phyloP scores from a whole-genome alignment of 768 basidiomycete genomes.

The Harrya chromipes region DNA sequence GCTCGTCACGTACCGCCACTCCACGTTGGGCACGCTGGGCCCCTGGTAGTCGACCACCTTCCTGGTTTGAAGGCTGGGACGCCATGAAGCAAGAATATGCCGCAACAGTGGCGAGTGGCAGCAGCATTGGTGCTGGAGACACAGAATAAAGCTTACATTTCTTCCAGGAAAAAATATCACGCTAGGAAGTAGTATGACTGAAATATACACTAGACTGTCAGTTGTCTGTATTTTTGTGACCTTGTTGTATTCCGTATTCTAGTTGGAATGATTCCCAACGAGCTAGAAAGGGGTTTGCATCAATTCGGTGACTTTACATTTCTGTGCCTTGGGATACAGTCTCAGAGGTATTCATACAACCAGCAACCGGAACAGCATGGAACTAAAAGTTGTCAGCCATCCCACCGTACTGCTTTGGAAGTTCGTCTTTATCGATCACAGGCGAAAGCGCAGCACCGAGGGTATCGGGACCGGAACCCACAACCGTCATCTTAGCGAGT shows the following conservation, averaged over 20 bases:
- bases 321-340: not conserved
- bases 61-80: conserved; percentile 44
- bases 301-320: not conserved
- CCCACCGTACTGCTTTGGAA: conserved; percentile 75
- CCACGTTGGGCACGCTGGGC: conserved; percentile 27
- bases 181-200: no score
- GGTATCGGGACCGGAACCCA: conserved; percentile 58
- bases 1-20: conserved; percentile 7
- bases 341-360: not conserved
- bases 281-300: not conserved
- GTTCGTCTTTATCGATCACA: conserved; percentile 50
- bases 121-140: conserved; percentile 26
- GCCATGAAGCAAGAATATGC: conserved; percentile 42
- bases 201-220: no score
- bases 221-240: not conserved
- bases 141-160: conserved; percentile 6
- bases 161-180: not conserved
- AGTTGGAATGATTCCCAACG: no score
- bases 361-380: not conserved
- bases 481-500: conserved; percentile 78
- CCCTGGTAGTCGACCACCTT: conserved; percentile 29
- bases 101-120: conserved; percentile 38
- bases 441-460: conserved; percentile 61
- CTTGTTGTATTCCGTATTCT: not conserved
- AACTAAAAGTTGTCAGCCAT: conserved; percentile 50